Base-by-base conservation (phyloP, 2,329 filamentous ascomycete species). In the Arthrobotrys sinensis region DNA sequence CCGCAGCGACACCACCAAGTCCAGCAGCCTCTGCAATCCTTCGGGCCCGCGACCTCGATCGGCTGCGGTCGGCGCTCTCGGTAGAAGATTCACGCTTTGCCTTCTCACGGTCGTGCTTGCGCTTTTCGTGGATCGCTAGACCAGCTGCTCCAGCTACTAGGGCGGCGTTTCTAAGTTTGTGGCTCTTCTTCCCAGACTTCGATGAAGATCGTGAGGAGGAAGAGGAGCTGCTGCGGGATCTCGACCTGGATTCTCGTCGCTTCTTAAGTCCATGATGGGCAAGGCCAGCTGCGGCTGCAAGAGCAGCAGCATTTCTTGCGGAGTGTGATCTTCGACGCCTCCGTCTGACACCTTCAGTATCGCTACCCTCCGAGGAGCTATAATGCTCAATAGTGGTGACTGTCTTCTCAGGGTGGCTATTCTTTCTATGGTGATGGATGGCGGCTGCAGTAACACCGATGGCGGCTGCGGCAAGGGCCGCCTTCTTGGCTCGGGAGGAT, bases 331-430 rank as follows among this genome's bases (percentile, higher is more conserved):
- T 73, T 11, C 69, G 69, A 57, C 70, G 76, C 24, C 65, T 63
- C 10, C 73, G 65, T 53, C 43, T n/a, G n/a, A 24, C 36, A 16
- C 60, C 76, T 45, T 53, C 76, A 24, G 76, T 78, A 28, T 78
- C 75, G 38, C 75, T 78, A 19, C 75, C 68, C 16, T 79, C 68
- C 19, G 76, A 79, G 21, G 76, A 79, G 52, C 75, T 78, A 16
- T 60, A 63, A 52, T 73, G 69, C 24, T 75, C 69, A 38, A 75
- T 75, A 14, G 64, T 79, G 3, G 64, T 69, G 4, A 69, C 64
- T 4, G 76, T 73, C 16, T 50, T 70, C 6, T 69, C 63, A 11
- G 75, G 66, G 7, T 45, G 24, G 53, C 75, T 78, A 2, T 50
- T 63, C 24, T 48, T 72, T 34, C 62, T 63, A 36, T 79, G 70